Evolutionary conservation across 2,329 filamentous ascomycete genomes (phyloP), one percentile per base, ranked within the genome.

Genomic region (Fusarium ambrosium): DNA sequence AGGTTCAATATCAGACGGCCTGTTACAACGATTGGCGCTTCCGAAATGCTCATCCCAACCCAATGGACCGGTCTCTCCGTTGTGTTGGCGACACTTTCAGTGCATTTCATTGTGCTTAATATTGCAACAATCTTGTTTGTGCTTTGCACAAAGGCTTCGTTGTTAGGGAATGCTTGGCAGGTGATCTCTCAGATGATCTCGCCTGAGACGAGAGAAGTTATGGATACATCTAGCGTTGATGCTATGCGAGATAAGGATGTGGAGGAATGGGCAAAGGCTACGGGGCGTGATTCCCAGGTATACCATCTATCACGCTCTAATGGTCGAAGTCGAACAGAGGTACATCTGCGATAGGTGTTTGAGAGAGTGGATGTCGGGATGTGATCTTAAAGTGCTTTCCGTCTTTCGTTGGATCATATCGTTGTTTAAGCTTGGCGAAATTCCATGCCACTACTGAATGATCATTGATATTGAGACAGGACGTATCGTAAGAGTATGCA

Each of bases 101-200:
- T 37, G 1, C 62, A 71, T 32, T 48, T 75, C 14, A 8, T 45
- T 0, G 22, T 73, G 0, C 20, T 55, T 2, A 14, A 22, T 6
- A 9, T 22, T 3, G 63, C 45, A 0, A 36, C 69, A 51, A n/a
- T 22, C 0, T 39, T 73, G 0, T 75, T 75, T 27, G 43, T 60
- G 0, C 4, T 22, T 0, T 58, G 29, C 2, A 76, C 64, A 2
- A n/a, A 20, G 4, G 39, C 60, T 29, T 69, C 73, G 2, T 8
- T n/a, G 7, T 16, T 76, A 0, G 73, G 64, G 3, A 63, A 73
- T 13, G 48, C 64, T 4, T 75, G 73, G 70, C 70, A 76, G 3
- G 64, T 65, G 1, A 32, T 71, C 2, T 55, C 65, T 1, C 56
- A 73, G 22, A 62, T 71, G 13, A 24, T 69, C 2, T 73, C 73